Conservation (phyloP, 495 filamentous ascomycete genomes). For the Aspergillus incahuasiensis region DNA sequence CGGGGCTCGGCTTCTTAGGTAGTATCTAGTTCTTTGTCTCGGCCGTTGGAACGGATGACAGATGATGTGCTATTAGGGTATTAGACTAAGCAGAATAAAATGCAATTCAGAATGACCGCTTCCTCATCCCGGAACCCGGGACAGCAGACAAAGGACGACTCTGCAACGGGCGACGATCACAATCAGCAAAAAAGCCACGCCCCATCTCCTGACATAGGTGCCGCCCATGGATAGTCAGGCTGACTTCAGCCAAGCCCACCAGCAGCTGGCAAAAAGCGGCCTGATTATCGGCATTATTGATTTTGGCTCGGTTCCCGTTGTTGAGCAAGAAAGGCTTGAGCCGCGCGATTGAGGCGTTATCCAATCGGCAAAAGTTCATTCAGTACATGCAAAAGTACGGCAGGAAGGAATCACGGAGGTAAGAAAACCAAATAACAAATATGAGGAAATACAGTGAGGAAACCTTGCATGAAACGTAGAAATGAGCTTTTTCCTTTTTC, state of each 20-base stretch:
- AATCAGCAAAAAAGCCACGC: neutral
- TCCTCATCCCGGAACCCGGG: neutral
- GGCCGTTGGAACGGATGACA: neutral
- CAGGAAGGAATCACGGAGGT: no score
- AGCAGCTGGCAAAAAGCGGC: neutral
- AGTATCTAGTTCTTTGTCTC: neutral
- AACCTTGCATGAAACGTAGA: neutral
- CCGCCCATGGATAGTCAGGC: neutral
- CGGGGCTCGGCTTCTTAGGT: neutral
- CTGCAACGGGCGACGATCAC: neutral
- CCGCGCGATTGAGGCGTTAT: neutral
- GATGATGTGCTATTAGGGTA: neutral
- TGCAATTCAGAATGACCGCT: neutral
- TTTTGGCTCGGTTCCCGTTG: neutral
- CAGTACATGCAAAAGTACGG: neutral
- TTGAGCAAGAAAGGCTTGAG: neutral
- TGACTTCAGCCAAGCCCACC: neutral
- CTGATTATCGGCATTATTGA: neutral
- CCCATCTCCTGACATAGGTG: neutral
- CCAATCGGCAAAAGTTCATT: neutral
- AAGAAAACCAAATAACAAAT: neutral
- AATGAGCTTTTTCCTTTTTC: neutral
- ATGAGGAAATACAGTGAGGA: neutral
- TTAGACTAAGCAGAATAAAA: neutral
- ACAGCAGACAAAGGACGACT: neutral